Evolutionary conservation across 306 rosid species (phyloP), one percentile per base, ranked within the genome.

Genomic region (Dicorynia guianensis): DNA sequence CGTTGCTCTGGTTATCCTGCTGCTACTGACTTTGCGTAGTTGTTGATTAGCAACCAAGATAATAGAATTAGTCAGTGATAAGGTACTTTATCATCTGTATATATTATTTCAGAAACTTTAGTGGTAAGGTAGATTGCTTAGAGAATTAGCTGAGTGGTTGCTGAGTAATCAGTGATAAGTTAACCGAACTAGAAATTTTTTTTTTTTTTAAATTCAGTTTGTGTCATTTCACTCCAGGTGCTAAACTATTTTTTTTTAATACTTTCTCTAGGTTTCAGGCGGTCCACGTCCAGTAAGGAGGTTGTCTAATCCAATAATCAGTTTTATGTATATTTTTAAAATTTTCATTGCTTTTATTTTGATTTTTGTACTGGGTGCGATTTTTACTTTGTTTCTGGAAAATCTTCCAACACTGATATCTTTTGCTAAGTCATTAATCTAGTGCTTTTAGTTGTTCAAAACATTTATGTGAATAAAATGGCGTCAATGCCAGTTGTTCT

Each of bases 341-440:
- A 85, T 87, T 69, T 5, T 85, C 20, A 14, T 82, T 30, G 97
- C 92, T 78, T 87, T 88, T 74, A 35, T 80, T 79, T 74, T 90
- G 63, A 76, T 88, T 33, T 93, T 93, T 77, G 78, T 87, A 8
- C 86, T 93, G 12, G 93, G 87, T 59, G 88, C 89, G 63, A 62
- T 87, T 54, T 81, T 90, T 62, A 87, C 97, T 7, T 49, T 86
- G 76, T 81, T 86, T 81, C 93, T 93, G 12, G 96, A 93, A 66
- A 84, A 84, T 81, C 89, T 93, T 79, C 97, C 96, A 49, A 48
- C 25, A 11, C 30, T 93, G 54, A 71, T 93, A 64, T 44, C 76
- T 52, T 83, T 59, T 76, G 50, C 82, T 15, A 74, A 75, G 44
- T 83, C 84, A 68, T 71, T 69, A 36, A 17, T 74, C 17, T 85